Base-by-base conservation (phyloP, 345 rosid genomes). In the Firmiana major region DNA sequence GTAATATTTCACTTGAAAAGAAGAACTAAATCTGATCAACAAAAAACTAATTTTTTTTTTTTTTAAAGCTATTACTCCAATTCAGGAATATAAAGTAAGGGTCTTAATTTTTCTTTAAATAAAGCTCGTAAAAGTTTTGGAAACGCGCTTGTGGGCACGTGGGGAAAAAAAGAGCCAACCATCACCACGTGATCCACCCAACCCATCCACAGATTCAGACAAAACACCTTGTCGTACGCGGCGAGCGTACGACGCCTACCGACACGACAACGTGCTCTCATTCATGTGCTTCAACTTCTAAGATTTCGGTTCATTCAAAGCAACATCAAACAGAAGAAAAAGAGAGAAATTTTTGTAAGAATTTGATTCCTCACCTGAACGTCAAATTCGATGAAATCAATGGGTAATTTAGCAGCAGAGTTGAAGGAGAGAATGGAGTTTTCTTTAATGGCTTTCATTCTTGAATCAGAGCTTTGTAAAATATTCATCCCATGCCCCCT, bases 311-410 rank as follows among this genome's bases (percentile, higher is more conserved):
- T 26, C 34, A 12, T 63, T 43, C 36, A 43, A 26, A 16, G 34
- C 22, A n/a, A 4, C 55, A 48, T 13, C 17, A 11, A 49, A 15
- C 1, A 15, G 17, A 45, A 53, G 0, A 12, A 73, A 3, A 17
- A 34, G 5, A 49, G 7, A 49, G 55, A 5, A 51, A 0, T 16
- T 51, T 46, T 4, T 6, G 6, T 7, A 21, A 48, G 54, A 78
- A 16, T 21, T 21, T 34, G 5, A 49, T 3, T 17, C 0, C 0
- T 40, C 51, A 97, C 99, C 99, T 97, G 99, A 83, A 97, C 99
- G 79, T 97, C 99, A n/a, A 97, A 97, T 83, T 97, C 99, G 69
- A 94, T 75, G 86, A 85, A 97, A 79, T 97, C 95, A 64, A 94
- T 74, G 0, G 97, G 96, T 46, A 80, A 86, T 57, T 87, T 85